These are phyloP conservation scores for Tuber calosporum DNA, from an alignment of 495 filamentous ascomycete genomes.

Conservation along the genomic window DNA sequence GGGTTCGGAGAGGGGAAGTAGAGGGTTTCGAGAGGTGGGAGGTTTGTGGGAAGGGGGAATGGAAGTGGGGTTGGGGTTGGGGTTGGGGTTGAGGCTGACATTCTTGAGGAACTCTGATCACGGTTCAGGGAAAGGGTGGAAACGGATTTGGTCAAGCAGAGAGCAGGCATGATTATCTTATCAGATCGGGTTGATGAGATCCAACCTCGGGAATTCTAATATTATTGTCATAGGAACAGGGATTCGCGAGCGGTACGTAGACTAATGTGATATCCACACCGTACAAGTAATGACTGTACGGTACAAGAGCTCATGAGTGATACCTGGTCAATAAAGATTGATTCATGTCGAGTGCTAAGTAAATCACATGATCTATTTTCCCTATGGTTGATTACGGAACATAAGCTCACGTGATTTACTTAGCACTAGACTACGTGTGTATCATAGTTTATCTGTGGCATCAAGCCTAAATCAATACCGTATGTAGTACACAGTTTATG, in stretches of 20 bases:
- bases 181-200: neutral
- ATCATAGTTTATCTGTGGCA: no score
- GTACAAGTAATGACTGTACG: no score
- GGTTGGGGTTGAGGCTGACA: slow-evolving; percentile 5
- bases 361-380: no score
- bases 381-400: no score
- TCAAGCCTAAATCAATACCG: no score
- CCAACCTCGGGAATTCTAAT: neutral
- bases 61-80: slow-evolving; percentile 50
- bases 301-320: no score
- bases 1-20: slow-evolving; percentile 61
- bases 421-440: no score
- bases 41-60: slow-evolving; percentile 56
- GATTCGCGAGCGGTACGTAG: neutral
- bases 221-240: no score
- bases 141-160: neutral
- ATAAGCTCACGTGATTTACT: no score
- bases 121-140: neutral
- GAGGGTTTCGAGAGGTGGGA: slow-evolving; percentile 63
- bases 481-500: no score
- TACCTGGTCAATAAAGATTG: no score
- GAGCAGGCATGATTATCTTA: neutral
- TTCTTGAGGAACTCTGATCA: neutral
- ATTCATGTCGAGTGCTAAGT: no score
- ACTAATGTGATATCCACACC: neutral